Evolutionary conservation across 2,329 filamentous ascomycete genomes (phyloP).

Genomic region (Stemphylium beticola): DNA sequence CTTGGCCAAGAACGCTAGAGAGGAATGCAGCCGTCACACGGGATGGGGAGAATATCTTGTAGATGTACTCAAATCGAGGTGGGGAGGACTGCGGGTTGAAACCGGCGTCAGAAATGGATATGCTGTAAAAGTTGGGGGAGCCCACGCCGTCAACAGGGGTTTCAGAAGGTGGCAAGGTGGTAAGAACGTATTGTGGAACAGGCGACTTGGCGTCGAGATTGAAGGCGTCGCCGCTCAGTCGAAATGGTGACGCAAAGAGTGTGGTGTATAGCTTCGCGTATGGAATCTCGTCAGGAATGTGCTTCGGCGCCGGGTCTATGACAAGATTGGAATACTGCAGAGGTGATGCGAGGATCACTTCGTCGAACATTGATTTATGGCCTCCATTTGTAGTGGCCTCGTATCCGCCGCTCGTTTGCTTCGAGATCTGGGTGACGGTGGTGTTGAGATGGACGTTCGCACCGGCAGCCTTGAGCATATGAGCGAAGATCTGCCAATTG

Average conservation of each 20-base stretch:
- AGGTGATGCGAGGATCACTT: slow-evolving; percentile 82
- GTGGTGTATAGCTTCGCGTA: slow-evolving; percentile 90
- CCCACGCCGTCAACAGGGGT: slow-evolving; percentile 61
- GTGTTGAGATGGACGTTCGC: slow-evolving; percentile 70
- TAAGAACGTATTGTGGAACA: slow-evolving; percentile 79
- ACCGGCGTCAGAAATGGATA: slow-evolving; percentile 73
- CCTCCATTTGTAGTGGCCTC: slow-evolving; percentile 47
- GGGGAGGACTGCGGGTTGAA: slow-evolving; percentile 59
- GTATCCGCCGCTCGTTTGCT: slow-evolving; percentile 48
- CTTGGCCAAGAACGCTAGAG: slow-evolving; percentile 53
- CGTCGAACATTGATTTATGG: slow-evolving; percentile 65
- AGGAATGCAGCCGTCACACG: slow-evolving; percentile 57
- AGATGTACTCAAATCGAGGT: slow-evolving; percentile 60
- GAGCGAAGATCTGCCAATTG: slow-evolving; percentile 93
- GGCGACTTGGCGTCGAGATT: slow-evolving; percentile 62
- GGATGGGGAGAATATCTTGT: slow-evolving; percentile 70
- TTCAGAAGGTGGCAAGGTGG: slow-evolving; percentile 73
- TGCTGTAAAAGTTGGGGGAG: slow-evolving; percentile 80
- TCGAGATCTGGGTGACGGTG: slow-evolving; percentile 66
- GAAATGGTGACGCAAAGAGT: slow-evolving; percentile 78
- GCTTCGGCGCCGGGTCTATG: slow-evolving; percentile 51
- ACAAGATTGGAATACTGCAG: slow-evolving; percentile 78
- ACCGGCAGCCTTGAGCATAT: slow-evolving; percentile 72
- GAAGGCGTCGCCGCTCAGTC: slow-evolving; percentile 77
- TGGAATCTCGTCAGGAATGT: slow-evolving; percentile 75